Base-by-base conservation (phyloP, 164 flowering plant species). In the Malania oleifera region DNA sequence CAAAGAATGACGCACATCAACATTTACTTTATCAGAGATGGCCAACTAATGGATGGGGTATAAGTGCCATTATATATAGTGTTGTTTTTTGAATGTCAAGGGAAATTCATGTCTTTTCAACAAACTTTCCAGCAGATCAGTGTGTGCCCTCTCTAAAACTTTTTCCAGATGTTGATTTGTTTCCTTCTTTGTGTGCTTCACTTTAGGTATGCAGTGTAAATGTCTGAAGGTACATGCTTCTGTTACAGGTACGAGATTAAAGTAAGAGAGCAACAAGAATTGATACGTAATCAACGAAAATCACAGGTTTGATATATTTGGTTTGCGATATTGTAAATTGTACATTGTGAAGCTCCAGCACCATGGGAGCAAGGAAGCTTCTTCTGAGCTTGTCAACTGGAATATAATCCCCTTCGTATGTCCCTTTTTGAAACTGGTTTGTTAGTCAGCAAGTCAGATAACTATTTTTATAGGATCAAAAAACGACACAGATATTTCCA, bases 241-340 rank as follows among this genome's bases (percentile, higher is more conserved):
- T 70, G 60, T 63, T 62, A 20, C 77, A 92, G 98, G 80, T 93
- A 87, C 64, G 96, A 93, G 73, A 90, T 93, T 12, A 90, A 93
- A 80, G 58, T 90, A 41, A 79, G 95, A 69, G 97, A 90, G 74
- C 97, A 88, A 61, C 95, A 90, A 70, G 96, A 86, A 74, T 35
- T 17, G 70, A 69, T 77, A 65, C 77, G 99, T 55, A 83, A 71
- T 69, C 77, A 93, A 67, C 76, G 96, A 38, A 84, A 85, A 56
- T 75, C 56, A 35, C 97, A 93, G 99, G 99, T 93, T 61, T 54
- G 56, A 66, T 31, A 23, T 68, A 50, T 57, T 51, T 15, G 29
- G 13, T 44, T 17, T 29, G 10, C 7, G 22, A 9, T 34, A 46
- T 12, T 27, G 25, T 37, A 60, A 18, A 50, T 13, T 22, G 28